Evolutionary conservation across 352 stramenopile species (phyloP), one percentile per base, ranked within the genome.

Genomic region (Phytophthora citrophthora): DNA sequence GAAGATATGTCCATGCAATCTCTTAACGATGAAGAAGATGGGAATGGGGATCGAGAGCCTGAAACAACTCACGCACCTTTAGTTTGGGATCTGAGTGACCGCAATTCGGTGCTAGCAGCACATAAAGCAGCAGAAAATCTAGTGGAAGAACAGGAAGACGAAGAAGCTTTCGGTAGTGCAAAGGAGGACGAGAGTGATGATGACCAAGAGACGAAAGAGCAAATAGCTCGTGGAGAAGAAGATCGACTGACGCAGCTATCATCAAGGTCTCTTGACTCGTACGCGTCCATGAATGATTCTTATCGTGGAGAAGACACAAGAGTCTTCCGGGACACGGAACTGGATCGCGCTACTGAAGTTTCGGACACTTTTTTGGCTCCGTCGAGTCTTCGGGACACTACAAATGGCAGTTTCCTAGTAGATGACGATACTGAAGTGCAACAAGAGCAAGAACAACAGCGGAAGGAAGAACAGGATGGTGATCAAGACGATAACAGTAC

Each of bases 111-210:
- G 34, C 47, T 15, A 54, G 34, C 38, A 39, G 39, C 54, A 44
- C 61, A 44, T 13, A 66, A 79, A 8, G 55, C 61, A 39, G 54
- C 48, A 15, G 38, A 26, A 8, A 44, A 73, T 5, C 26, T 56
- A 40, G 68, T 70, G 15, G 53, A 81, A 18, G 64, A 68, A 1
- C 68, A 77, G 38, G 68, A 75, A 24, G 70, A 76, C n/a, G 61
- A 79, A 10, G 64, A 77, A 11, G 56, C 41, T 9, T 69, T 73
- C 16, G 57, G 54, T 0, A 76, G 54, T 60, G 60, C 40, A 5
- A 69, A 72, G 4, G 62, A 81, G 52, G 64, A 60, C 3, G 46
- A 29, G 5, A 61, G 66, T 34, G 55, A 67, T n/a, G 56, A 72
- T n/a, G 61, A 68, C 1, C 52, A 73, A 38, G 59, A 64, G 46